phyloP scores from a whole-genome alignment of 1,139 yeast species.

The Scheffersomyces segobiensis region DNA sequence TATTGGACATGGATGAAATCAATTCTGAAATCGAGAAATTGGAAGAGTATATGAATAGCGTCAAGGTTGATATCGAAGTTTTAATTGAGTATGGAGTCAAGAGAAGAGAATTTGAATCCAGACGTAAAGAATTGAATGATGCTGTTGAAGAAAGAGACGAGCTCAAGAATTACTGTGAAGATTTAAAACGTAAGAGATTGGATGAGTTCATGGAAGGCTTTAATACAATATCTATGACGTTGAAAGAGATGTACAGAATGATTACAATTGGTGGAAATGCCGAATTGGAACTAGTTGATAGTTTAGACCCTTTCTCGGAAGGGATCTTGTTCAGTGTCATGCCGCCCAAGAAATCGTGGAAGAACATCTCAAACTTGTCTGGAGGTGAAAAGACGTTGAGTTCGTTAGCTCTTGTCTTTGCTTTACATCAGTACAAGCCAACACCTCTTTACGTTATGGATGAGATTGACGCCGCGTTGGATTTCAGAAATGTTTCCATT shows the following conservation, averaged over 20 bases:
- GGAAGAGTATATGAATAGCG: conserved; percentile 57
- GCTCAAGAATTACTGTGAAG: conserved; percentile 64
- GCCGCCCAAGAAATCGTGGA: conserved; percentile 99
- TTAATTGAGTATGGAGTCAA: conserved; percentile 76
- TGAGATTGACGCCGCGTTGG: conserved; percentile 98
- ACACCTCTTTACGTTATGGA: conserved; percentile 99
- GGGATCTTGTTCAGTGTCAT: conserved; percentile 95
- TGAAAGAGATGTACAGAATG: conserved; percentile 97
- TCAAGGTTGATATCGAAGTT: conserved; percentile 71
- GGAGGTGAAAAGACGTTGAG: conserved; percentile 98
- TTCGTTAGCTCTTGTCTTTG: conserved; percentile 94
- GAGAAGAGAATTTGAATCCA: conserved; percentile 58
- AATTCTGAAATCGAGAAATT: conserved; percentile 54
- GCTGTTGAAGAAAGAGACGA: conserved; percentile 70
- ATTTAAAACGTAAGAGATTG: conserved; percentile 68
- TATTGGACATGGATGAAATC: conserved; percentile 51
- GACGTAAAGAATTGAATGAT: conserved; percentile 65
- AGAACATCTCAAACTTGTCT: conserved; percentile 87
- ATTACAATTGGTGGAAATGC: conserved; percentile 99
- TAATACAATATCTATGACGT: conserved; percentile 77
- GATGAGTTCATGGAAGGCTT: conserved; percentile 96
- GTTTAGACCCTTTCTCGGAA: conserved; percentile 96
- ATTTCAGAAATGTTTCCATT: conserved; percentile 93
- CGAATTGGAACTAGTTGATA: conserved; percentile 91
- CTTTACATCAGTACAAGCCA: conserved; percentile 93